Conservation (phyloP, 805 yeast species). For the Grigorovia transvaalensis region DNA sequence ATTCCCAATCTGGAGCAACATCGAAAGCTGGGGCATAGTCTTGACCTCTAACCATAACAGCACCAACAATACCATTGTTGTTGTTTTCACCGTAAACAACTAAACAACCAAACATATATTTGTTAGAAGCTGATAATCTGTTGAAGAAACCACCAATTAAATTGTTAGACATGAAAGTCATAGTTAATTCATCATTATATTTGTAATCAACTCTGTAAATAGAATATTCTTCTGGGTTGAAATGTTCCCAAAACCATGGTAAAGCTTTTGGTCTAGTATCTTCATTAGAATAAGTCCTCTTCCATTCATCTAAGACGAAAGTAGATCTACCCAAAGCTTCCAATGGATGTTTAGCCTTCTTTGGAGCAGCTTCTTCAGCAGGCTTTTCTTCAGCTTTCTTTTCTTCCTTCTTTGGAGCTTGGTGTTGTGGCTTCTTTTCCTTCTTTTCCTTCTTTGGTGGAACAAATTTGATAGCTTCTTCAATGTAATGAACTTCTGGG, state of each 20-base stretch:
- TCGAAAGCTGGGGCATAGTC: constrained; percentile 84
- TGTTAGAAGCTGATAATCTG: constrained; percentile 85
- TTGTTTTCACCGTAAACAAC: constrained; percentile 98
- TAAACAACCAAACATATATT: constrained; percentile 85
- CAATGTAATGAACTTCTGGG: constrained; percentile 47
- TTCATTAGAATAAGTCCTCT: constrained; percentile 91
- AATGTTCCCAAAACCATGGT: constrained; percentile 98
- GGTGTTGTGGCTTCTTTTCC: constrained; percentile 33
- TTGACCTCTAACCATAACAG: constrained; percentile 90
- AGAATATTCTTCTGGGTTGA: constrained; percentile 87
- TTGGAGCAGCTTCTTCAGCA: constrained; percentile 31
- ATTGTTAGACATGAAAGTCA: constrained; percentile 95
- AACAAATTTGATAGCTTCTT: constrained; percentile 44
- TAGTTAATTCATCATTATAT: constrained; percentile 93
- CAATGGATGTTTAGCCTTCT: constrained; percentile 82
- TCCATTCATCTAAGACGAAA: constrained; percentile 80
- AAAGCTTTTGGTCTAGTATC: constrained; percentile 90
- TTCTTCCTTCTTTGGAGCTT: constrained; percentile 9
- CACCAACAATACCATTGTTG: constrained; percentile 95
- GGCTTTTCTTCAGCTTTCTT: constrained; percentile 27
- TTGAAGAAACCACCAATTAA: constrained; percentile 95
- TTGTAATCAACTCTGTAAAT: constrained; percentile 91
- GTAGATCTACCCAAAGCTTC: constrained; percentile 67
- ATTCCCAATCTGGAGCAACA: constrained; percentile 95
- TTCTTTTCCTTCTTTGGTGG: constrained; percentile 65